phyloP scores from a whole-genome alignment of 768 basidiomycete genomes.

The Tricholoma bakamatsutake region DNA sequence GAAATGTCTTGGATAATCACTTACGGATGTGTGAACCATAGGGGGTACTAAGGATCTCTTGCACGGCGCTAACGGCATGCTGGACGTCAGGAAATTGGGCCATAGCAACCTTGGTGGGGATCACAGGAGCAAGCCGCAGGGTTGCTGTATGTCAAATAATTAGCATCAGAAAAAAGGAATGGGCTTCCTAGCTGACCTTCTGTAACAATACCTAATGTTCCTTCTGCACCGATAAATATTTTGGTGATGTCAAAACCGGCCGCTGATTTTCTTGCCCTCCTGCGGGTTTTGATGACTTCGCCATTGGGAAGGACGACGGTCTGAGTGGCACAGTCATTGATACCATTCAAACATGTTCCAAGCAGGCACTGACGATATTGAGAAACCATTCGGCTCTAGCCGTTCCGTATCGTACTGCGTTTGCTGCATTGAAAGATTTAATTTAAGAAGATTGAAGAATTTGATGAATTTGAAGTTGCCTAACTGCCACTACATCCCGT shows the following conservation, averaged over 20 bases:
- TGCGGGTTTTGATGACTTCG: slow-evolving; percentile 82
- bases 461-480: slow-evolving; percentile 18
- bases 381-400: slow-evolving; percentile 87
- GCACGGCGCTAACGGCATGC: slow-evolving; percentile 73
- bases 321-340: slow-evolving; percentile 31
- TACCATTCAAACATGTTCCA: slow-evolving; percentile 1
- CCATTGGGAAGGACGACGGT: slow-evolving; percentile 83
- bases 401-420: slow-evolving; percentile 82
- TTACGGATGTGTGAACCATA: slow-evolving; percentile 70
- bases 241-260: slow-evolving; percentile 87
- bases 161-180: neutral
- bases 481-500: slow-evolving; percentile 83
- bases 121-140: slow-evolving; percentile 68
- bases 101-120: slow-evolving; percentile 85
- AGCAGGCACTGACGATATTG: slow-evolving; percentile 49
- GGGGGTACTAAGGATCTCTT: slow-evolving; percentile 68
- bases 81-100: slow-evolving; percentile 81
- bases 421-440: slow-evolving; percentile 39
- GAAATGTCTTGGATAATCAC: slow-evolving; percentile 19
- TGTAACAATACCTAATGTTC: slow-evolving; percentile 83
- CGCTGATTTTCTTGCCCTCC: slow-evolving; percentile 74
- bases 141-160: slow-evolving; percentile 46
- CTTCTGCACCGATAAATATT: slow-evolving; percentile 86
- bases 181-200: slow-evolving; percentile 44
- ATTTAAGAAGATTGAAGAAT: neutral